Evolutionary conservation across 2,329 filamentous ascomycete genomes (phyloP).

Genomic region (Penicillium oxalicum): DNA sequence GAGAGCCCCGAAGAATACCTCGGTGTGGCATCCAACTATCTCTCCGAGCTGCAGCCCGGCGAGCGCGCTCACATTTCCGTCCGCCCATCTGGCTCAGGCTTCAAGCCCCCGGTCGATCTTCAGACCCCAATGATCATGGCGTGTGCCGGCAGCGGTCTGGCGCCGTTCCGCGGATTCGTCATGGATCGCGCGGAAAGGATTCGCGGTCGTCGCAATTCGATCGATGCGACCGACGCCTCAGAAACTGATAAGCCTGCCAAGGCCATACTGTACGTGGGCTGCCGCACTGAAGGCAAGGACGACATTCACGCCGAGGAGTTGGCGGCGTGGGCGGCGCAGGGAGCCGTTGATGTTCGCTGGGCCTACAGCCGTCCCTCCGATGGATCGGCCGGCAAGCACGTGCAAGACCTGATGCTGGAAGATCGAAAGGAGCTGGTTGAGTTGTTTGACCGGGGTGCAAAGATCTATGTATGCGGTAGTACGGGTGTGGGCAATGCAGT

Average conservation of each 20-base stretch:
- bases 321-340: conserved; percentile 53
- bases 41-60: conserved; percentile 41
- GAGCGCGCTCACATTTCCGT: conserved; percentile 31
- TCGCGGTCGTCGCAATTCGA: conserved; percentile 19
- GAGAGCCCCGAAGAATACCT: conserved; percentile 43
- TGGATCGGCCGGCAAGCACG: conserved; percentile 46
- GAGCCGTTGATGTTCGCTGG: conserved; percentile 56
- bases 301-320: conserved; percentile 34
- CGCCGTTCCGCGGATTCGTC: conserved; percentile 59
- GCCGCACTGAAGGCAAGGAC: conserved; percentile 30
- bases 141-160: conserved; percentile 48
- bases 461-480: conserved; percentile 62
- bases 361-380: conserved; percentile 52
- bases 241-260: conserved; percentile 23
- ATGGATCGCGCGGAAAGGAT: conserved; percentile 52
- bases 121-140: conserved; percentile 37
- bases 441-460: conserved; percentile 47
- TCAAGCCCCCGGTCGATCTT: conserved; percentile 31
- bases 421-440: conserved; percentile 43
- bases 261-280: conserved; percentile 34
- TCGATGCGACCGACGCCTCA: conserved; percentile 6
- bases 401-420: conserved; percentile 48
- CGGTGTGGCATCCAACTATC: conserved; percentile 58
- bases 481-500: conserved; percentile 47
- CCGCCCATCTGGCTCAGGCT: conserved; percentile 31